Base-by-base conservation (phyloP, 108 stramenopile genomes). In the Nitzschia putrida region DNA sequence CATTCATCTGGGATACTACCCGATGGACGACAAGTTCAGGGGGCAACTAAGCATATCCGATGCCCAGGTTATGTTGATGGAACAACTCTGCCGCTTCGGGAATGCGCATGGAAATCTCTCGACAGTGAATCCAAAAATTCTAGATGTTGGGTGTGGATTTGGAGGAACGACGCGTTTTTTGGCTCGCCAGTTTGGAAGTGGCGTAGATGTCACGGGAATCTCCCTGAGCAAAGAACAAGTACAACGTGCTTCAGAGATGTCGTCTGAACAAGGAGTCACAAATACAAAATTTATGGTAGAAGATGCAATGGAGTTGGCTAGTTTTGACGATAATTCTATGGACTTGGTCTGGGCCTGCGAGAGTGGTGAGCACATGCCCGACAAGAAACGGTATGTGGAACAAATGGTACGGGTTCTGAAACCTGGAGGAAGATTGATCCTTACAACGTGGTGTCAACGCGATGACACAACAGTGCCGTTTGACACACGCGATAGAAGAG, bases 381-480 rank as follows among this genome's bases (percentile, higher is more conserved):
- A 97, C 74, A 98, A 97, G 84, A 29, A 63, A 8, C 81, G 92
- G 66, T 98, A 96, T 74, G 86, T 93, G 18, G 72, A 89, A 44
- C 96, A 97, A 80, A 69, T 98, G 21, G 83, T 90, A 56, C 90
- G 95, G 23, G 95, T 93, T 0, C 82, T 81, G 4, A 72, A 80
- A 37, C 88, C 90, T 7, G 90, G 90, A 52, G 89, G 90, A 44
- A 82, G 92, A 9, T 84, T 98, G 49, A 87, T 98, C 64, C 95
- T 98, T 81, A 95, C 95, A 4, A 95, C 93, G 8, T 98, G 97
- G 97, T 98, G 95, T 63, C 95, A 97, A 72, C 76, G 97, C n/a
- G 97, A 97, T 73, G 92, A 95, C 69, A 59, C 88, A 25, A 64
- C 72, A 20, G 67, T 68, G 57, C 90, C 94, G 22, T 97, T 97